Evolutionary conservation across 78 protist species (phyloP), one percentile per base, ranked within the genome.

Genomic region (Ministeria vibrans): DNA sequence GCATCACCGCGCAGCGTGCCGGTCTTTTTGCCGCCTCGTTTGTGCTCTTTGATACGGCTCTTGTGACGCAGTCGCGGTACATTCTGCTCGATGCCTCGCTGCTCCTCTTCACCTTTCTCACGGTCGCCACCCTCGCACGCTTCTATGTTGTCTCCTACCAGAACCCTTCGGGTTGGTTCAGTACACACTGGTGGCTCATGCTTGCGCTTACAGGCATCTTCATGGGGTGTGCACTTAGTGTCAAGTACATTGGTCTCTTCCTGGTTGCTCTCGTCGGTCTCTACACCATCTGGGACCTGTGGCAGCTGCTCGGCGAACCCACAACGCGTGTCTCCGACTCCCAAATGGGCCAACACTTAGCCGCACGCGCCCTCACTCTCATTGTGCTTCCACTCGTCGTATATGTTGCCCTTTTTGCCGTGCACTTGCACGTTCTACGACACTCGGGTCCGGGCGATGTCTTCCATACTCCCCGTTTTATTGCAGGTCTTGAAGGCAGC

Each of bases 21-120:
- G n/a, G 36, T 20, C 0, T 13, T 5, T 61, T 83, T 1, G 77
- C 75, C 15, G 87, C 79, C 18, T 7, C 15, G 44, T 18, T 30
- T 23, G 22, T 53, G 2, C 5, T 74, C 62, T 20, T 75, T 3
- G 87, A 83, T 38, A 44, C 18, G 2, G 44, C 46, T 34, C 13
- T 45, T 15, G 46, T 83, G 22, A 70, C 77, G 23, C 49, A 41
- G 55, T 34, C 71, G 44, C 82, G 88, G 20, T 68, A n/a, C 51
- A 74, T 78, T 27, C 81, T 78, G 5, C 74, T 74, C 38, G 88
- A 84, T 34, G 46, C 84, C 34, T 6, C 43, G 25, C 73, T 84
- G 53, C 51, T 71, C 20, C 38, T 78, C 42, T 53, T 39, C 44
- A 51, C 41, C 68, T 20, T 49, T 15, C n/a, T 15, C 15, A 34